These are phyloP conservation scores for Stephania japonica DNA, from an alignment of 164 flowering plant genomes.

Conservation along the genomic window DNA sequence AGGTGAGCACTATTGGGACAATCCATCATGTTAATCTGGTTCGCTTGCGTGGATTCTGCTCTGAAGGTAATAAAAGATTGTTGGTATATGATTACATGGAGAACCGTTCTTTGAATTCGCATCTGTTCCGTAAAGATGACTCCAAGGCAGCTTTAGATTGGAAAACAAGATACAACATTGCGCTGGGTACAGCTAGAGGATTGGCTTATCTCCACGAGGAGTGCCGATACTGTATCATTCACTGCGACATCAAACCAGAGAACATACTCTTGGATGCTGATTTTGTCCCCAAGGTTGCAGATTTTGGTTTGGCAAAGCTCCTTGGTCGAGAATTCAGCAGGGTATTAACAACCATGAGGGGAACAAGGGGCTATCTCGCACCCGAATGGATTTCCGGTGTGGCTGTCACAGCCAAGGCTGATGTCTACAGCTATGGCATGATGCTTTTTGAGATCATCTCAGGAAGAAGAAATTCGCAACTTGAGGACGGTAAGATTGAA, in stretches of 20 bases:
- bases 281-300: constrained; percentile 37
- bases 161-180: constrained; percentile 3
- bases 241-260: constrained; percentile 49
- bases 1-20: constrained; percentile 50
- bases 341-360: constrained; percentile 46
- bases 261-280: constrained; percentile 41
- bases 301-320: constrained; percentile 54
- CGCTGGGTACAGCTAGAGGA: constrained; percentile 1
- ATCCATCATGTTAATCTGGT: constrained; percentile 56
- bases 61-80: constrained; percentile 35
- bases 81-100: constrained; percentile 57
- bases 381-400: constrained; percentile 27
- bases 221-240: background rate
- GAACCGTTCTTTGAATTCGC: constrained; percentile 36
- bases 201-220: constrained; percentile 4
- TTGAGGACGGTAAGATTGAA: constrained; percentile 16
- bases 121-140: constrained; percentile 4
- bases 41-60: constrained; percentile 54
- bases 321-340: constrained; percentile 39
- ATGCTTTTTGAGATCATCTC: background rate
- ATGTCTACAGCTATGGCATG: constrained; percentile 43
- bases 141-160: background rate
- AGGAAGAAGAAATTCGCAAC: constrained; percentile 1
- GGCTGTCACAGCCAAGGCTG: constrained; percentile 42
- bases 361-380: constrained; percentile 31